A percentile compares a stretch with the other conserved stretches of the same genome.
Conservation (phyloP, 2,329 filamentous ascomycete species). For the Apiospora malaysiana region DNA sequence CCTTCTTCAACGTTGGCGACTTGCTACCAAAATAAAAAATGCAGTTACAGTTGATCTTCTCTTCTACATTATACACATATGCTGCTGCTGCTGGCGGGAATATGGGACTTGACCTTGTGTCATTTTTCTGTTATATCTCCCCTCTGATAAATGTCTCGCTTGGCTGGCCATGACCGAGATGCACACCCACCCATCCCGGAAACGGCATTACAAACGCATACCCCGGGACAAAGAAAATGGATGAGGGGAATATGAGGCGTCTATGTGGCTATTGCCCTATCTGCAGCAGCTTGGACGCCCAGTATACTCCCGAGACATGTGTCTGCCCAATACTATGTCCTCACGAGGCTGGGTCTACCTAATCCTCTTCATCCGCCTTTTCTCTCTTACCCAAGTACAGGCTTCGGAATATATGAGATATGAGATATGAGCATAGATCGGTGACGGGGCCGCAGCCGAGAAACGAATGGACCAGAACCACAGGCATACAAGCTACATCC, state of each 20-base stretch:
- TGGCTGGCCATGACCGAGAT: constrained; percentile 1
- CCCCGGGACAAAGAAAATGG: constrained; percentile 15
- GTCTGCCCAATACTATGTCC: not conserved
- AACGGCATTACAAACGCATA: constrained; percentile 17
- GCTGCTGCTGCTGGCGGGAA: not conserved
- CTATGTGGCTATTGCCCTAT: constrained; percentile 24
- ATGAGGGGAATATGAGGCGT: constrained; percentile 24
- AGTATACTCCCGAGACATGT: constrained; percentile 50
- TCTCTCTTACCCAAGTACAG: not conserved
- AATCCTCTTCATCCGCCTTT: not conserved
- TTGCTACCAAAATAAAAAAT: not conserved
- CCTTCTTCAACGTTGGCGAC: not conserved
- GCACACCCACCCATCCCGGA: constrained; percentile 6
- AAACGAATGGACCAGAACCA: not conserved
- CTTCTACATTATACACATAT: not conserved
- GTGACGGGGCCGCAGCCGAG: not conserved
- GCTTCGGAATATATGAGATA: not conserved
- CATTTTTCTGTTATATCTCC: not conserved
- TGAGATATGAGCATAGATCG: constrained; percentile 7
- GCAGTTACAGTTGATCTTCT: not conserved
- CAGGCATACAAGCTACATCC: not conserved
- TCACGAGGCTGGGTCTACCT: not conserved
- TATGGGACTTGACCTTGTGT: not conserved
- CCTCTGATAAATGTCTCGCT: constrained; percentile 12
- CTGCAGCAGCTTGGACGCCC: constrained; percentile 35